Percentiles rank a stretch among this genome's conserved stretches.
These are phyloP conservation scores for Chlorophyllum brunneum DNA, from an alignment of 768 basidiomycete genomes.

Conservation along the genomic window DNA sequence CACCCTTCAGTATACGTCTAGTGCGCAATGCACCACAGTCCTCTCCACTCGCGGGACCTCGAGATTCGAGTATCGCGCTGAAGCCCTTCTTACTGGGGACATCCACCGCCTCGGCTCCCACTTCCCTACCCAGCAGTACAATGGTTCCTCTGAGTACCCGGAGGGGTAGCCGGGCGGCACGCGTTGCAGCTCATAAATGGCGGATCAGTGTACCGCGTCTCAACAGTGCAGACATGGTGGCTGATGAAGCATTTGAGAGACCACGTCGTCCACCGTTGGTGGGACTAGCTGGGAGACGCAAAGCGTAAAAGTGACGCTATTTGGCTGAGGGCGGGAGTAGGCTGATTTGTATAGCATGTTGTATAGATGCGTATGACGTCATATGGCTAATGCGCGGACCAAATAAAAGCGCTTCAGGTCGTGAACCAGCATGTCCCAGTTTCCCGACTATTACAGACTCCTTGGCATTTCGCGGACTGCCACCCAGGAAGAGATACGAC, in stretches of 20 bases:
- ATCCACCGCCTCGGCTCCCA: slow-evolving; percentile 19
- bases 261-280: slow-evolving; percentile 38
- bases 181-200: slow-evolving; percentile 23
- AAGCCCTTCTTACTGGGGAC: slow-evolving; percentile 35
- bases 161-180: slow-evolving; percentile 19
- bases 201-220: slow-evolving; percentile 27
- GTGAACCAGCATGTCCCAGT: slow-evolving; percentile 54
- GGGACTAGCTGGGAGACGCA: slow-evolving; percentile 1
- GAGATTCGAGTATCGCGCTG: slow-evolving; percentile 16
- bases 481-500: slow-evolving; percentile 65
- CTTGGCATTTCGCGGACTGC: slow-evolving; percentile 54
- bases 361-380: slow-evolving; percentile 21
- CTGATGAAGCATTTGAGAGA: slow-evolving; percentile 30
- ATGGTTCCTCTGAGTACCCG: slow-evolving; percentile 28
- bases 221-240: slow-evolving; percentile 15
- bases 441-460: slow-evolving; percentile 79
- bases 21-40: background rate
- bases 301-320: no score
- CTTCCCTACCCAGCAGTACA: slow-evolving; percentile 21
- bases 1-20: background rate
- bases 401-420: background rate
- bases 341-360: background rate
- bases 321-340: no score
- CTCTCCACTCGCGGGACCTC: background rate
- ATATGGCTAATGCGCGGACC: slow-evolving; percentile 14